Evolutionary conservation across 768 basidiomycete species (phyloP), one percentile per base, ranked within the genome.

Genomic region (Mycena sanguinolenta): DNA sequence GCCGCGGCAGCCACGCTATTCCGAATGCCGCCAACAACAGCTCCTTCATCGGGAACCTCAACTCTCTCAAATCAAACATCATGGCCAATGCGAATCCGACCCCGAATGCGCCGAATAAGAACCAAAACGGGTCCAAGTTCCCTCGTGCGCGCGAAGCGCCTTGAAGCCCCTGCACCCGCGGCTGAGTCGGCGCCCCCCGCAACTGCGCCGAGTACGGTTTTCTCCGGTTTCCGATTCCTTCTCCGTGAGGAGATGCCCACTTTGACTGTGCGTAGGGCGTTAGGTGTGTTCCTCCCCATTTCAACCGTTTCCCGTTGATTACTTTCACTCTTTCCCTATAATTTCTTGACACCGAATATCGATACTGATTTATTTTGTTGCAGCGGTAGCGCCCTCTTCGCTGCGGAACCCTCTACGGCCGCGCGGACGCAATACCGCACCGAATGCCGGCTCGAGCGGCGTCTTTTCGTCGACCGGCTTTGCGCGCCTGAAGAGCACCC

Each of bases 391-490:
- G 89, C 89, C 70, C 71, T 93, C 23, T 93, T 85, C 72, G 81
- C 79, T 3, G 85, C 87, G 36, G 92, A 94, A 76, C 76, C 36
- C 7, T 89, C 90, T 62, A 79, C 82, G 10, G 14, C 39, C 0
- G 74, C 84, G 71, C 84, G 87, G 54, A 63, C 73, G 4, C 91
- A 89, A 73, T 95, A 90, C 75, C 88, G 96, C 52, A 97, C 96
- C 0, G 96, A 98, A 78, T 97, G 95, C 77, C 98, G 96, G 96
- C 84, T 98, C 1, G 96, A 98, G 78, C 88, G 88, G 52, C 97
- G 94, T 74, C 86, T 95, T 17, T 91, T 88, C 63, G 90, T 91
- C 66, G 92, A 94, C 53, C 85, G 87, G n/a, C 81, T 97, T 59
- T 91, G 92, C 75, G 78, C 82, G 21, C 83, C 88, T 0, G 87